These are phyloP conservation scores for Candida nonsorbophila DNA, from an alignment of 805 yeast species.

Conservation along the genomic window DNA sequence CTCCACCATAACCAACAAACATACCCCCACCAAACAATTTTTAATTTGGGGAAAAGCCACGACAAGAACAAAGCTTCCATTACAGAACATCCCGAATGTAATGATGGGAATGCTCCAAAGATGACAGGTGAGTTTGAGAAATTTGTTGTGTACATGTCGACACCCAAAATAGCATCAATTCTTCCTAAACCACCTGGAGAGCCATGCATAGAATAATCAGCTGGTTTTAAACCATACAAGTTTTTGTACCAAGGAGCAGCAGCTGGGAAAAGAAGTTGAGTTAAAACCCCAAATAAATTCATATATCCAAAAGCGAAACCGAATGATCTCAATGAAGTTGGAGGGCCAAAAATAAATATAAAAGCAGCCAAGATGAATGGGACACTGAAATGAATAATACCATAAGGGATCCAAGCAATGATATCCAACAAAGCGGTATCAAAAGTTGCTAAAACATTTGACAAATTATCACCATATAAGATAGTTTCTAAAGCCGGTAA, in stretches of 20 bases:
- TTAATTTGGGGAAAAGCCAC: constrained; percentile 71
- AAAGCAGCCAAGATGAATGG: constrained; percentile 83
- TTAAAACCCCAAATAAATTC: constrained; percentile 81
- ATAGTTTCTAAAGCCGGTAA: constrained; percentile 91
- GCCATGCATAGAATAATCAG: constrained; percentile 86
- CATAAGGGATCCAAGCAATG: constrained; percentile 95
- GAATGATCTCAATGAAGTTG: constrained; percentile 73
- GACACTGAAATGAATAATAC: constrained; percentile 81
- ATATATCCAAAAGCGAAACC: constrained; percentile 94
- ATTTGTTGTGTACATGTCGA: constrained; percentile 77
- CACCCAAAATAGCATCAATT: constrained; percentile 72
- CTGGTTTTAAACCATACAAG: constrained; percentile 80
- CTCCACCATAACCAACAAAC: constrained; percentile 98
- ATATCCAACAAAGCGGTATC: constrained; percentile 65
- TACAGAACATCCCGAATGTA: constrained; percentile 92
- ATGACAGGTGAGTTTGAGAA: constrained; percentile 86
- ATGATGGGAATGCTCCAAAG: constrained; percentile 83
- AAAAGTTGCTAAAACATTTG: constrained; percentile 73
- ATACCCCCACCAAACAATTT: constrained; percentile 65
- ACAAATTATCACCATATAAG: constrained; percentile 84
- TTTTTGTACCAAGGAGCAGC: constrained; percentile 98
- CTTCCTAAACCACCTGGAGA: constrained; percentile 94
- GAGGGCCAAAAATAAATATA: constrained; percentile 86
- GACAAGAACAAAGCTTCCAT: constrained; percentile 86
- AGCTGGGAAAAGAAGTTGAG: constrained; percentile 81